Percentiles rank a stretch among this genome's conserved stretches.
These are phyloP conservation scores for Neonectria hederae DNA, from an alignment of 2,329 filamentous ascomycete species.

Conservation along the genomic window DNA sequence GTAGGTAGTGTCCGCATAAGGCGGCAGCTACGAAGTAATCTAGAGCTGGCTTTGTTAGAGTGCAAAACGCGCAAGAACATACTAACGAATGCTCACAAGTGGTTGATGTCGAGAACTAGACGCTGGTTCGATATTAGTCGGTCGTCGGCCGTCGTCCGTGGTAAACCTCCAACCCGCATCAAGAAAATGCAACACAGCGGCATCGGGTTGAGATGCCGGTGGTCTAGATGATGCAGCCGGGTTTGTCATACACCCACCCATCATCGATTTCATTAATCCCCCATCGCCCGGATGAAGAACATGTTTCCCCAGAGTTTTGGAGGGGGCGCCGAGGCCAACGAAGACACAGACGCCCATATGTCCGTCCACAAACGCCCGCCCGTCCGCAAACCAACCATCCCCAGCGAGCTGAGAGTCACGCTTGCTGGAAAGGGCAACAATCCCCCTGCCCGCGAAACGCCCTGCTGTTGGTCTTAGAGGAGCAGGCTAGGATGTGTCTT, in stretches of 20 bases:
- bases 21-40: neutral
- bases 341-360: slow-evolving; percentile 27
- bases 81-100: neutral
- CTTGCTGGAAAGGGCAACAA: slow-evolving; percentile 33
- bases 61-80: neutral
- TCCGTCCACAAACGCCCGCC: slow-evolving; percentile 35
- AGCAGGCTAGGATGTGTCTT: neutral
- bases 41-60: neutral
- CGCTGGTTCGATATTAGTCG: neutral
- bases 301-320: slow-evolving; percentile 14
- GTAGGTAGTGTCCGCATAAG: neutral
- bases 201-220: neutral
- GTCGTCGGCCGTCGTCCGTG: neutral
- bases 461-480: slow-evolving; percentile 8
- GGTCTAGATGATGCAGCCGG: neutral
- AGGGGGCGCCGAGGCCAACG: neutral
- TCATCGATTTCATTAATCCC: neutral
- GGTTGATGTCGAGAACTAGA: neutral
- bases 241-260: neutral
- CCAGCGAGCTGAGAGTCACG: slow-evolving; percentile 23
- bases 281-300: neutral
- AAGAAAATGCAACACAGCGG: neutral
- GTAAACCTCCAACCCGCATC: neutral
- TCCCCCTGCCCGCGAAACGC: slow-evolving; percentile 28
- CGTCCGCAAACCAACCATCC: slow-evolving; percentile 35